Conservation (phyloP, 179 eudicot species). For the Monotropa hypopitys region DNA sequence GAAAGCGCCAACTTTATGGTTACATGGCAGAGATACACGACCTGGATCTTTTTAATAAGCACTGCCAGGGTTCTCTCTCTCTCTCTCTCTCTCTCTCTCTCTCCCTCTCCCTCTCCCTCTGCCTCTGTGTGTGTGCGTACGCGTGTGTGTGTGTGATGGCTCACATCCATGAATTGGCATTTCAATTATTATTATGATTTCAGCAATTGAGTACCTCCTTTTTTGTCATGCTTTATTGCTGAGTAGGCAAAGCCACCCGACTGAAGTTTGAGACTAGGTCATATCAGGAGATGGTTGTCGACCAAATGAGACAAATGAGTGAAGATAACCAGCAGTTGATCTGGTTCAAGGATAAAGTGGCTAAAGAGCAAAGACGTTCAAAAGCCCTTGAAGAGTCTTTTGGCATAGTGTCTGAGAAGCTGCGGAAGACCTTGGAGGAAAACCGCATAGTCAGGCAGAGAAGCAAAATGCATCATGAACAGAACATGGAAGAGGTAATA, state of each 20-base stretch:
- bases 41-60: slow-evolving; percentile 52
- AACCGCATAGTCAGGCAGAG: slow-evolving; percentile 48
- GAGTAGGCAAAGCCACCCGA: slow-evolving; percentile 43
- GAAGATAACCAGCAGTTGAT: slow-evolving; percentile 67
- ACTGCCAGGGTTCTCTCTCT: slow-evolving; percentile 38
- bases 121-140: neutral
- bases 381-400: slow-evolving; percentile 48
- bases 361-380: slow-evolving; percentile 34
- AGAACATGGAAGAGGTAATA: slow-evolving; percentile 61
- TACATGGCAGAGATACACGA: slow-evolving; percentile 59
- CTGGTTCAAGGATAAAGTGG: slow-evolving; percentile 42
- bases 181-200: neutral
- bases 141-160: neutral
- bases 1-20: slow-evolving; percentile 65
- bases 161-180: neutral
- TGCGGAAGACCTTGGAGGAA: slow-evolving; percentile 32
- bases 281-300: slow-evolving; percentile 58
- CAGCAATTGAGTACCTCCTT: neutral
- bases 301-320: slow-evolving; percentile 50
- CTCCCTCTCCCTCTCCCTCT: neutral
- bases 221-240: slow-evolving; percentile 9
- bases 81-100: neutral
- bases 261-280: slow-evolving; percentile 62
- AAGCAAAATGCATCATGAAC: slow-evolving; percentile 41
- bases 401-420: slow-evolving; percentile 32